These are phyloP conservation scores for Sporormia fimetaria DNA, from an alignment of 495 filamentous ascomycete species.

Conservation along the genomic window DNA sequence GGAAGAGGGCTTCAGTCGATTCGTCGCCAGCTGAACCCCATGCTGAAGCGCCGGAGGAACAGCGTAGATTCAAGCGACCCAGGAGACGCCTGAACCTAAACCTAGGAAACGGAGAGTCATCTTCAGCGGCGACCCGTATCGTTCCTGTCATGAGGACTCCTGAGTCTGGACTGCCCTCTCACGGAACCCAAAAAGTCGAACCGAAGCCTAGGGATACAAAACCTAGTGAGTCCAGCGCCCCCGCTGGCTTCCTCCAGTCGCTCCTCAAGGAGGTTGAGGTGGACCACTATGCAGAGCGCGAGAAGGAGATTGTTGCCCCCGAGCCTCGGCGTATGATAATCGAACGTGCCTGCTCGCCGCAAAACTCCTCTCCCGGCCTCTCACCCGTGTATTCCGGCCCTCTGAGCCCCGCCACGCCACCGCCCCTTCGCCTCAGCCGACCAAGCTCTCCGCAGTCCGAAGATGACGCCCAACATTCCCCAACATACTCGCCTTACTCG, in stretches of 20 bases:
- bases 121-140: slow-evolving; percentile 23
- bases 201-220: slow-evolving; percentile 13
- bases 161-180: too few relatives aligned
- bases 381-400: slow-evolving; percentile 65
- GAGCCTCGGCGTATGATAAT: slow-evolving; percentile 21
- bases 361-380: slow-evolving; percentile 57
- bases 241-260: slow-evolving; percentile 64
- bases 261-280: slow-evolving; percentile 79
- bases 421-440: slow-evolving; percentile 48
- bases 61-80: slow-evolving; percentile 74
- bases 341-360: slow-evolving; percentile 39
- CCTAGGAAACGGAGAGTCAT: slow-evolving; percentile 35
- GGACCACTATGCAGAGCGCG: slow-evolving; percentile 37
- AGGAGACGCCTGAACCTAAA: slow-evolving; percentile 51
- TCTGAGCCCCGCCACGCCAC: slow-evolving; percentile 58
- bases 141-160: too few relatives aligned
- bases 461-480: slow-evolving; percentile 36
- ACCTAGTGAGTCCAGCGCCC: slow-evolving; percentile 31
- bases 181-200: slow-evolving; percentile 17
- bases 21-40: slow-evolving; percentile 55
- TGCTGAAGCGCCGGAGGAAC: slow-evolving; percentile 51
- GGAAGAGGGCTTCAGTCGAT: slow-evolving; percentile 73
- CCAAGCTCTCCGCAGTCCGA: slow-evolving; percentile 47
- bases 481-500: slow-evolving; percentile 50
- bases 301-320: slow-evolving; percentile 20